Percentiles rank a stretch among this genome's conserved stretches.
Evolutionary conservation across 495 filamentous ascomycete genomes (phyloP).

Genomic region (Talaromyces thailandensis): DNA sequence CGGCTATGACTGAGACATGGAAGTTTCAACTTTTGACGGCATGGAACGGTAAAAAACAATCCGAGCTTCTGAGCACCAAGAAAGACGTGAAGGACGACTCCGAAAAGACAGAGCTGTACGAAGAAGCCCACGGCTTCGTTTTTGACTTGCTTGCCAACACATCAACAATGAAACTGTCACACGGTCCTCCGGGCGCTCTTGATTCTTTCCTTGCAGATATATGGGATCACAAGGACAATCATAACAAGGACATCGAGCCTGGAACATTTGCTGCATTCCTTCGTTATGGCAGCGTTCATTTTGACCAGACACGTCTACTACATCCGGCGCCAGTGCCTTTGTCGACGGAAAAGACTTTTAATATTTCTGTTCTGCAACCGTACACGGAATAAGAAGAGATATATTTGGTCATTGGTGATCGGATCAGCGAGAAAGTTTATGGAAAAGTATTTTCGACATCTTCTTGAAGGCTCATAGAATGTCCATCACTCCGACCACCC

Average conservation of each 20-base stretch:
- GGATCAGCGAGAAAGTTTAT: too few relatives aligned
- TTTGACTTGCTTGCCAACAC: not conserved
- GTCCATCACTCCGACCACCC: too few relatives aligned
- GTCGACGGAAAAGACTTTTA: not conserved
- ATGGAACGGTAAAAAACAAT: not conserved
- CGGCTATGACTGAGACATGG: not conserved
- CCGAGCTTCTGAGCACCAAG: not conserved
- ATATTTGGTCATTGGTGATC: not conserved
- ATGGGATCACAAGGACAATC: not conserved
- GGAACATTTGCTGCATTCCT: conserved; percentile 9
- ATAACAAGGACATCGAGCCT: conserved; percentile 4
- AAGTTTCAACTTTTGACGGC: not conserved
- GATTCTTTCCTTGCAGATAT: not conserved
- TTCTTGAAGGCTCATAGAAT: too few relatives aligned
- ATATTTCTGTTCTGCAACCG: not conserved
- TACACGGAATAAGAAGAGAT: not conserved
- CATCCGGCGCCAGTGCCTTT: not conserved
- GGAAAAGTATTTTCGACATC: too few relatives aligned
- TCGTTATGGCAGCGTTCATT: conserved; percentile 8
- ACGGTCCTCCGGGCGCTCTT: not conserved
- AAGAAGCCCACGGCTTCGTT: not conserved
- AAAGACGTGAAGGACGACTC: not conserved
- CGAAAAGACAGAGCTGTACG: not conserved
- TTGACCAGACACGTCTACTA: conserved; percentile 4
- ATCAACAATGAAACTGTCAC: not conserved